Base-by-base conservation (phyloP, 164 flowering plant species). In the Litsea cubeba region DNA sequence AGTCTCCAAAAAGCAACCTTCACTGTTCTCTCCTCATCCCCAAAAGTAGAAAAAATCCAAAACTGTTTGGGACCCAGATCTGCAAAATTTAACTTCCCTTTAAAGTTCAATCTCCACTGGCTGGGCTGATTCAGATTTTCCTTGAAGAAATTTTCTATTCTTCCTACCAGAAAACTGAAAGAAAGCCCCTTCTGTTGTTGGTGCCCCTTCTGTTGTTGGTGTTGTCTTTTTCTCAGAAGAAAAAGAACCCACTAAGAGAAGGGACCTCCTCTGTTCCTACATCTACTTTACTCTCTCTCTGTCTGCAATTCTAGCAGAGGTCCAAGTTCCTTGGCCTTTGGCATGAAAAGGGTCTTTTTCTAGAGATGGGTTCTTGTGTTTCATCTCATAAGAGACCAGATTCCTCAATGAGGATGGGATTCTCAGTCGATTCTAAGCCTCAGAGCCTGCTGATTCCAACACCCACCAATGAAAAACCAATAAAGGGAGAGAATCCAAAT, bases 331-430 rank as follows among this genome's bases (percentile, higher is more conserved):
- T 14, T 17, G 15, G 28, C 6, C n/a, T 8, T 66, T 66, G 28
- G 28, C 40, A 30, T 30, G 69, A 66, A 68, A 66, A 68, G 72
- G 35, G 72, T 24, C 20, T 22, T 57, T 18, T 24, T 22, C 1
- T 71, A 57, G 77, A 77, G 11, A 87, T 87, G 90, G 90, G 90
- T 75, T 74, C 87, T 22, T 87, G 90, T 78, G 82, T 62, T 71
- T 87, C 90, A 14, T 49, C 75, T 23, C 80, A 80, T 57, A 80
- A 69, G 66, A 76, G 28, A n/a, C 14, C 20, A 8, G 69, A 60
- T 3, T 79, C 86, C 2, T 80, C 76, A 67, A 74, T 79, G 81
- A 83, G 82, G 50, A n/a, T 81, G 54, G 32, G 71, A 3, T 46
- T 76, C 8, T 75, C 83, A 12, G 76, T 76, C 50, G 80, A 68